Conservation (phyloP, 345 rosid species). For the Euphorbia peplus region DNA sequence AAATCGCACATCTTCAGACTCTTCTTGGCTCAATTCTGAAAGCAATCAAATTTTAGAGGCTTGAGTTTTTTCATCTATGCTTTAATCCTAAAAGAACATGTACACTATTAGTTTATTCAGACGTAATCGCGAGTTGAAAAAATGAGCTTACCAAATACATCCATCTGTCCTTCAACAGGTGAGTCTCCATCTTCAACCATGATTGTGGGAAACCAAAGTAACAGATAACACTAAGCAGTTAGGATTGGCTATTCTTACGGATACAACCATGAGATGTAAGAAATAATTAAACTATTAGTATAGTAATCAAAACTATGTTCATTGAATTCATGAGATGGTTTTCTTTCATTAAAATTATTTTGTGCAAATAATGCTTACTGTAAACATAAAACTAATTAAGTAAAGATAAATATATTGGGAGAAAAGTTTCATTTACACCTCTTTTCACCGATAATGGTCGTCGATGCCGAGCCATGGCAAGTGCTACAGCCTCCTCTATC, state of each 20-base stretch:
- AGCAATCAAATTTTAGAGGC: conserved; percentile 3
- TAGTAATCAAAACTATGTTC: neutral
- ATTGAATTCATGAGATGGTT: neutral
- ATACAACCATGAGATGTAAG: too few relatives aligned
- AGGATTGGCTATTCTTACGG: neutral
- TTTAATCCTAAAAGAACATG: neutral
- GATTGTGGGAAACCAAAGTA: conserved; percentile 2
- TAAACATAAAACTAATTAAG: neutral
- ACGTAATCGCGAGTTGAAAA: neutral
- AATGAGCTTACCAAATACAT: conserved; percentile 62
- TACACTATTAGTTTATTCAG: neutral
- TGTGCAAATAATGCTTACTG: neutral
- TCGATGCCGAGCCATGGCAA: conserved; percentile 70
- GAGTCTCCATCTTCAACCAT: conserved; percentile 50
- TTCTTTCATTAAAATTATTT: neutral
- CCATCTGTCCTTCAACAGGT: conserved; percentile 62
- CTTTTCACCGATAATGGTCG: conserved; percentile 37
- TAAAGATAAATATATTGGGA: neutral
- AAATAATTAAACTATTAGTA: neutral
- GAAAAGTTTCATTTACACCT: conserved; percentile 22
- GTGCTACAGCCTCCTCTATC: conserved; percentile 77
- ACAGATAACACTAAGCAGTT: conserved; percentile 11
- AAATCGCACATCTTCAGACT: conserved; percentile 72
- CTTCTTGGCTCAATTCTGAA: conserved; percentile 76
- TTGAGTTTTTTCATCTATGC: neutral